These are phyloP conservation scores for Kwoniella shandongensis DNA, from an alignment of 768 basidiomycete species.

Conservation along the genomic window DNA sequence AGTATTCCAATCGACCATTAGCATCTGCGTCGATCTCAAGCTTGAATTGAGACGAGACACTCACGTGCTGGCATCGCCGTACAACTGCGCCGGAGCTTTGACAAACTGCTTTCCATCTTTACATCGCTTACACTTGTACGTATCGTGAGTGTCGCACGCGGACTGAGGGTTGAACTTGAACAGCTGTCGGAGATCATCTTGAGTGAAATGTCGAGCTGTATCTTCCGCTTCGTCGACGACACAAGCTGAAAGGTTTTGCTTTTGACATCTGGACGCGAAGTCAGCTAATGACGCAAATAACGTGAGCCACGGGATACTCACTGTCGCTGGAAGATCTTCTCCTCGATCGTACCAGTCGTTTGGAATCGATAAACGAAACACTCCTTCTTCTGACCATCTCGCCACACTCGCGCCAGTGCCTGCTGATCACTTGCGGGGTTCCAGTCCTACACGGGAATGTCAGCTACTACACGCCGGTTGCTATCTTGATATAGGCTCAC, in stretches of 20 bases:
- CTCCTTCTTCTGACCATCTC: slow-evolving; percentile 99
- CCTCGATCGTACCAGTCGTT: slow-evolving; percentile 93
- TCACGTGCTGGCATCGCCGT: slow-evolving; percentile 96
- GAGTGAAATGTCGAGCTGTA: slow-evolving; percentile 88
- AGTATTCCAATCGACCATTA: slow-evolving; percentile 11
- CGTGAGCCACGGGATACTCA: slow-evolving; percentile 54
- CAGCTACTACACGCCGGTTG: too few species aligned
- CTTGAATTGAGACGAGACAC: too few species aligned
- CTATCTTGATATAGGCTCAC: slow-evolving; percentile 49
- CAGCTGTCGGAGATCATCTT: slow-evolving; percentile 81
- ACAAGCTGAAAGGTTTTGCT: slow-evolving; percentile 94
- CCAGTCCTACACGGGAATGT: slow-evolving; percentile 64
- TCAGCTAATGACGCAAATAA: not conserved
- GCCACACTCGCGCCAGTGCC: slow-evolving; percentile 96
- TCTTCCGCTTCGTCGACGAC: slow-evolving; percentile 97
- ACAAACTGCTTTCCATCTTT: slow-evolving; percentile 77
- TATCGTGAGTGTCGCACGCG: slow-evolving; percentile 91
- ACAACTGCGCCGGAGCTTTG: slow-evolving; percentile 82
- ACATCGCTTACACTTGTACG: slow-evolving; percentile 76
- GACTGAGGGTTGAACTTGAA: slow-evolving; percentile 88
- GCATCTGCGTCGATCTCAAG: too few species aligned
- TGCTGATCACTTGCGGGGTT: slow-evolving; percentile 98
- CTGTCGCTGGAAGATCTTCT: slow-evolving; percentile 98
- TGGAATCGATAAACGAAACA: slow-evolving; percentile 99
- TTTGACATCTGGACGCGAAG: slow-evolving; percentile 58